Evolutionary conservation across 176 grass and related monocot species (phyloP), one percentile per base, ranked within the genome.

Genomic region (Eleusine coracana): DNA sequence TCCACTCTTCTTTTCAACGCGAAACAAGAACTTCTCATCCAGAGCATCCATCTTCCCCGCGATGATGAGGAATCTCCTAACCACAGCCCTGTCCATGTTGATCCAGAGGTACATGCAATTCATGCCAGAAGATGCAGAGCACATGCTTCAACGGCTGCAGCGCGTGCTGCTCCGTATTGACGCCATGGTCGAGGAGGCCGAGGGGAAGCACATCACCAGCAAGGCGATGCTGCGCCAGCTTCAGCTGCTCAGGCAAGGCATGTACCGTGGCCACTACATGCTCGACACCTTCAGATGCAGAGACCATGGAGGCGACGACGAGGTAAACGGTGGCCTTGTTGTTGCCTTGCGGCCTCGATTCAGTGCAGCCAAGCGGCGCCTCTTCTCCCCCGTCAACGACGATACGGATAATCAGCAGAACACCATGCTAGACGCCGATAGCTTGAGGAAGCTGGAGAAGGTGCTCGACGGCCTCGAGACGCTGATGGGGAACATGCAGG

Each of bases 151-250:
- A 36, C 29, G 51, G 18, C 77, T 85, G 68, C 38, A 70, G 15
- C 52, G 37, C 29, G 3, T 89, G 82, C 71, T 85, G 21, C 63
- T 89, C 1, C 50, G 65, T 62, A 39, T 58, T 34, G 41, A 80
- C 17, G 67, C 76, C 62, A 74, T 66, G 1, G 45, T 77, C 5
- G 81, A 88, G 69, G 81, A 75, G 50, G 81, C 87, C 7, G 75
- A 84, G 60, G 50, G 70, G 4, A 39, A 81, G 50, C 61, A n/a
- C 40, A 64, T 89, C 87, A 80, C 76, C 50, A 89, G 80, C 59
- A 39, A 68, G 70, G 76, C 49, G 12, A 89, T 85, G 87, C 82
- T 89, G 40, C 62, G 31, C 5, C 87, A 80, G 81, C 76, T 89
- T 25, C 41, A 75, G 37, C 8, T 34, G 81, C 58, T 88, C 8